Evolutionary conservation across 257 asterid genomes (phyloP).

Genomic region (Anisodus acutangulus): DNA sequence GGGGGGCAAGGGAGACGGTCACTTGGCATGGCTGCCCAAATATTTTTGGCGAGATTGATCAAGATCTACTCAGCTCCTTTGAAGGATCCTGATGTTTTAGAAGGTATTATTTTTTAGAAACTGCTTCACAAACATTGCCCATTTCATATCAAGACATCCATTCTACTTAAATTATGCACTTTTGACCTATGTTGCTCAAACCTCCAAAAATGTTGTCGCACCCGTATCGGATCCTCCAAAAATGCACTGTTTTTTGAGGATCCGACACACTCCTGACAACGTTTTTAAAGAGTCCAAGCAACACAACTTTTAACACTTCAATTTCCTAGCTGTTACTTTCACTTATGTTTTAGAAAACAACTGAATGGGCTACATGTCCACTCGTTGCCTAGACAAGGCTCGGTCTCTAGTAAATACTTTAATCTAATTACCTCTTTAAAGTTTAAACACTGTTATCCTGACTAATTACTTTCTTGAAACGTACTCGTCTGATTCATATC

Average conservation of each 20-base stretch:
- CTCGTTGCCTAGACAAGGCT: neutral
- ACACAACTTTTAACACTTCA: neutral
- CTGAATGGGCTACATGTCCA: neutral
- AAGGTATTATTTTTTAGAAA: slow-evolving; percentile 39
- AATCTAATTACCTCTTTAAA: neutral
- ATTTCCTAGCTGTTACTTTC: neutral
- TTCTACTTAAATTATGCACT: neutral
- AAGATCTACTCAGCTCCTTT: slow-evolving; percentile 50
- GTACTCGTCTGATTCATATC: too few species aligned
- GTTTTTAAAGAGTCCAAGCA: too few species aligned
- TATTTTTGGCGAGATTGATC: slow-evolving; percentile 70
- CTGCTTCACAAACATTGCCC: neutral
- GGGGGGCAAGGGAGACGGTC: slow-evolving; percentile 82
- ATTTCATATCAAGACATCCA: neutral
- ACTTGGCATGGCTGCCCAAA: slow-evolving; percentile 80
- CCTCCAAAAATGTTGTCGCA: too few species aligned
- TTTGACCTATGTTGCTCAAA: neutral
- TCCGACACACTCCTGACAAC: too few species aligned
- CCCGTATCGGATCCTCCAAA: too few species aligned
- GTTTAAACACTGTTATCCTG: neutral
- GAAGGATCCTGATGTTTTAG: slow-evolving; percentile 51
- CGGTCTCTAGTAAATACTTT: neutral
- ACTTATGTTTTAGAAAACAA: neutral
- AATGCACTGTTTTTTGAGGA: too few species aligned
- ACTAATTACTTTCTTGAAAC: neutral